Percentiles rank a stretch among this genome's conserved stretches.
Conservation (phyloP, 768 basidiomycete genomes). For the Collybia mongolica region DNA sequence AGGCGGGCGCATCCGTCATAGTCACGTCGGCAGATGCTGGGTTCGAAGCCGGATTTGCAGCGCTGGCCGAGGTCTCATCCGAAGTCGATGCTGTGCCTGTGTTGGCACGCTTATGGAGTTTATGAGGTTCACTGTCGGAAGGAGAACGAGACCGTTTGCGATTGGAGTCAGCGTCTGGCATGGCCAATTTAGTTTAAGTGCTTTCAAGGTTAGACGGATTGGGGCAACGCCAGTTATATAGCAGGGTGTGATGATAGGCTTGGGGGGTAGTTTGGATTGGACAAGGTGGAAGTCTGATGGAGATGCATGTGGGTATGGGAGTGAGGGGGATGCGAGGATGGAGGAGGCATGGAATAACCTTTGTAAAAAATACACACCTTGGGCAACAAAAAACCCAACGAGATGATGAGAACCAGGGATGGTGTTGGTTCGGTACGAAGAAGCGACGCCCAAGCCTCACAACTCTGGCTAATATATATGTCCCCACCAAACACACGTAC, state of each 20-base stretch:
- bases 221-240: slow-evolving; percentile 40
- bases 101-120: slow-evolving; percentile 82
- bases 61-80: slow-evolving; percentile 59
- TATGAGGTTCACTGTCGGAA: slow-evolving; percentile 77
- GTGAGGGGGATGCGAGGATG: slow-evolving; percentile 64
- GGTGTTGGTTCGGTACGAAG: not conserved
- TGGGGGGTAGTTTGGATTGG: slow-evolving; percentile 37
- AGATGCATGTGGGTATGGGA: slow-evolving; percentile 47
- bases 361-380: slow-evolving; percentile 23
- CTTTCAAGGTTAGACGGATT: slow-evolving; percentile 29
- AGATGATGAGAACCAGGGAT: not conserved
- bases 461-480: not conserved
- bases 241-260: slow-evolving; percentile 33
- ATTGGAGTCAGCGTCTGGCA: slow-evolving; percentile 84
- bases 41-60: slow-evolving; percentile 42
- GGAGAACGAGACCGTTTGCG: slow-evolving; percentile 88
- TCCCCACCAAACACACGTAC: slow-evolving; percentile 13
- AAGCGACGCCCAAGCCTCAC: not conserved
- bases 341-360: slow-evolving; percentile 32
- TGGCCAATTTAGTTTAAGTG: slow-evolving; percentile 59
- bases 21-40: slow-evolving; percentile 55
- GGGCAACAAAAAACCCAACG: slow-evolving; percentile 3
- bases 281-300: slow-evolving; percentile 48
- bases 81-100: slow-evolving; percentile 64
- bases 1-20: slow-evolving; percentile 60